A percentile compares a stretch with the other conserved stretches of the same genome.
Evolutionary conservation across 768 basidiomycete genomes (phyloP).

Genomic region (Astraeus odoratus): DNA sequence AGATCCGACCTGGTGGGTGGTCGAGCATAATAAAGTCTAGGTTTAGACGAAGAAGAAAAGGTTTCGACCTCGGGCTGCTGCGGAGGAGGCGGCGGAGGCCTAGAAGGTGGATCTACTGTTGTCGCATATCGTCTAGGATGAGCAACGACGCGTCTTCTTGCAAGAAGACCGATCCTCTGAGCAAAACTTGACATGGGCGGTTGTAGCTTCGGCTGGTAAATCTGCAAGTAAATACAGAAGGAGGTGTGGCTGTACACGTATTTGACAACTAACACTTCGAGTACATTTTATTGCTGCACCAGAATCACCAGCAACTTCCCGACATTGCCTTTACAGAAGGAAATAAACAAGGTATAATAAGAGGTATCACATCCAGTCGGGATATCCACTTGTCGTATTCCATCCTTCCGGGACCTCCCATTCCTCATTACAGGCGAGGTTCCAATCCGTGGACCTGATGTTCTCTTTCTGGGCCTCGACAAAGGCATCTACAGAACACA

Average conservation of each 20-base stretch:
- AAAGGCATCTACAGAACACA: conserved; percentile 70
- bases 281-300: no score
- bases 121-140: conserved; percentile 12
- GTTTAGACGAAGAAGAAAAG: conserved; percentile 39
- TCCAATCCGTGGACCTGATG: conserved; percentile 60
- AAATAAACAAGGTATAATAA: background rate
- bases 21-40: conserved; percentile 38
- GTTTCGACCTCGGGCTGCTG: conserved; percentile 29
- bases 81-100: conserved; percentile 21
- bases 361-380: conserved; percentile 15
- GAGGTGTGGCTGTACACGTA: no score
- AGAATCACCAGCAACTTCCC: no score
- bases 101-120: conserved; percentile 15
- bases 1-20: conserved; percentile 33
- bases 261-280: no score
- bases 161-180: conserved; percentile 8
- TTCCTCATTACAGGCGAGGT: conserved; percentile 61
- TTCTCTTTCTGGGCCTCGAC: conserved; percentile 59
- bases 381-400: conserved; percentile 66
- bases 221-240: no score
- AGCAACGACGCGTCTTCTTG: conserved; percentile 6
- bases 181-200: conserved; percentile 11
- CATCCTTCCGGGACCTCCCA: conserved; percentile 68
- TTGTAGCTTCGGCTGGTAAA: background rate
- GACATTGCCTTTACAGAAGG: no score